Evolutionary conservation across 2,329 filamentous ascomycete genomes (phyloP).

Genomic region (Salinomyces thailandicus): DNA sequence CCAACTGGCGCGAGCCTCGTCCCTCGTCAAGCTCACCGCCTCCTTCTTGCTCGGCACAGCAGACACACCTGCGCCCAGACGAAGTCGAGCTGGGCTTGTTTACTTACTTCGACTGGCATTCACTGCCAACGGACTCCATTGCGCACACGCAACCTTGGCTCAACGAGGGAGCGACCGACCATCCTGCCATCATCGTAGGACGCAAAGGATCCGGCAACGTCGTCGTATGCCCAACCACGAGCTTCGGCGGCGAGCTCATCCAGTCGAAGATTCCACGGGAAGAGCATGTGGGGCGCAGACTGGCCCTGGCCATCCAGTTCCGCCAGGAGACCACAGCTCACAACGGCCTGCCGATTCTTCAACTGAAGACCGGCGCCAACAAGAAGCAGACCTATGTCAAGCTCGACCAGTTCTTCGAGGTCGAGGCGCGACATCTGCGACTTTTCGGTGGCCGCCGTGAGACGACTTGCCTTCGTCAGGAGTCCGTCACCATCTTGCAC

Average conservation of each 20-base stretch:
- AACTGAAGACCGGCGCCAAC: background rate
- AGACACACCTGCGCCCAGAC: background rate
- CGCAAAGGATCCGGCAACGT: background rate
- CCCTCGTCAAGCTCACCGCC: no score
- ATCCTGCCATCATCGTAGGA: background rate
- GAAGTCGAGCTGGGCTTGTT: background rate
- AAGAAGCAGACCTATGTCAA: slow-evolving; percentile 7
- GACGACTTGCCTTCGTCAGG: background rate
- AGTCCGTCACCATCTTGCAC: background rate
- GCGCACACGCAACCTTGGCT: background rate
- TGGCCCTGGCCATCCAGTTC: background rate
- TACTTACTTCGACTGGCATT: background rate
- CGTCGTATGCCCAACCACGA: background rate
- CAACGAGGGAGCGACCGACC: background rate
- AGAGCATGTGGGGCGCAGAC: background rate
- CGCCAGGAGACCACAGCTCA: background rate
- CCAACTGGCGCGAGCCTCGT: no score
- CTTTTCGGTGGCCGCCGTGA: background rate
- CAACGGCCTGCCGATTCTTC: background rate
- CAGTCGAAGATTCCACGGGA: background rate
- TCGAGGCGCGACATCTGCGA: slow-evolving; percentile 3
- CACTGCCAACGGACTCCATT: background rate
- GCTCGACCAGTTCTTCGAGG: slow-evolving; percentile 9
- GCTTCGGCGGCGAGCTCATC: background rate
- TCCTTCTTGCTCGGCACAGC: no score